Evolutionary conservation across 805 yeast genomes (phyloP), one percentile per base, ranked within the genome.

Genomic region (Pichia pseudocactophila): DNA sequence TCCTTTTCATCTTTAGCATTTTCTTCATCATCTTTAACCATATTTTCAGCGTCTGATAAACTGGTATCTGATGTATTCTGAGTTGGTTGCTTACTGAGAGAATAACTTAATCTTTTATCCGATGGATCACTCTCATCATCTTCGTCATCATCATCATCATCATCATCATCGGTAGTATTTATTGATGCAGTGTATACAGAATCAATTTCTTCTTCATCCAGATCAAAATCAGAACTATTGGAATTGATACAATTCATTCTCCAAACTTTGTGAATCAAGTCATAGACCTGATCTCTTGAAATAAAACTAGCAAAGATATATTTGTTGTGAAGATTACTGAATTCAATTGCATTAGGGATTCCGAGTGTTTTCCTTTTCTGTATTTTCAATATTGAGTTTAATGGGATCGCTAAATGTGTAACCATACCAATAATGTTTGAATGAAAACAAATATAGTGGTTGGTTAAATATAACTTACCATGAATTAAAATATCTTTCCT

Each of bases 351-450:
- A 54, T 81, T 82, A 6, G 87, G 87, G 46, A 82, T 78, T 13
- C 82, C 64, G 0, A 77, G 79, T 0, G 87, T 80, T 13, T 74
- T 69, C 55, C 71, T 75, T 57, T 80, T 81, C 47, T 78, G 82
- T 17, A 82, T 68, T 48, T 74, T 76, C 26, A 78, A 69, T 18
- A 82, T 75, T 50, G 81, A 84, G 42, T 67, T 71, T 40, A 79
- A 65, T 2, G 84, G 77, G 5, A 82, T 69, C 3, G 69, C 55
- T 16, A 79, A 54, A 46, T 73, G 73, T 2, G 85, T 80, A 1
- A 76, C 78, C 70, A 80, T 72, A 0, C 87, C 87, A 43, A 81
- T 64, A 36, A 82, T 71, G 49, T 78, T 80, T 1, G 86, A 77
- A 49, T 78, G 76, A 59, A 82, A 82, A 50, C 80, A 71, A 15